These are phyloP conservation scores for Aciculosporium take DNA, from an alignment of 2,329 filamentous ascomycete species.

Conservation along the genomic window DNA sequence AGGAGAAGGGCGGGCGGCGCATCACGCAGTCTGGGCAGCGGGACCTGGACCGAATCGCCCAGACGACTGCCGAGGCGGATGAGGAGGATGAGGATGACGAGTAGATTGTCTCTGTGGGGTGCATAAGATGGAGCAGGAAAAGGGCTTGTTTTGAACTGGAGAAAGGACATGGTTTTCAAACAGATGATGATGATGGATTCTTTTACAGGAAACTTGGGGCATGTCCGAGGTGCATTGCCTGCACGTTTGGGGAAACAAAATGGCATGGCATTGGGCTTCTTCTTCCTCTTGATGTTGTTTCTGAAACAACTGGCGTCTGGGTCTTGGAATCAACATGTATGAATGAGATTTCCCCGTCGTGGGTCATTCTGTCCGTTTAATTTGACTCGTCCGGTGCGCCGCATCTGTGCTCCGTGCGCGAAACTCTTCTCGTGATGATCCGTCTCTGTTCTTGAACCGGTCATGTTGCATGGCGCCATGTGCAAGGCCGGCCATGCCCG, in stretches of 20 bases:
- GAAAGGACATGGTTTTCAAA: not conserved
- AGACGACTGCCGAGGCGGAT: slow-evolving; percentile 62
- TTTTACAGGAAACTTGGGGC: too few relatives aligned
- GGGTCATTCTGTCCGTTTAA: slow-evolving; percentile 23
- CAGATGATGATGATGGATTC: too few relatives aligned
- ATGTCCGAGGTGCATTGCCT: too few relatives aligned
- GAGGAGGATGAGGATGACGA: slow-evolving; percentile 55
- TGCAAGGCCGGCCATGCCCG: too few relatives aligned
- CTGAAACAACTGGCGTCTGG: slow-evolving; percentile 29
- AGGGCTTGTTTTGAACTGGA: not conserved
- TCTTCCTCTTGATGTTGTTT: slow-evolving; percentile 4
- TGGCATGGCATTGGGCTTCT: slow-evolving; percentile 7
- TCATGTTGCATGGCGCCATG: too few relatives aligned
- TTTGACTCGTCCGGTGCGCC: slow-evolving; percentile 15
- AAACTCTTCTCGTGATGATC: not conserved
- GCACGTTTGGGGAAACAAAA: slow-evolving; percentile 1
- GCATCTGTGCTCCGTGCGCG: not conserved
- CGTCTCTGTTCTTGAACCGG: not conserved
- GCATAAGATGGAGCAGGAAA: not conserved
- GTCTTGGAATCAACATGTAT: slow-evolving; percentile 26
- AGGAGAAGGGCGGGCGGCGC: slow-evolving; percentile 95
- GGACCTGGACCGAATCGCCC: slow-evolving; percentile 93
- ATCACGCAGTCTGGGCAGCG: slow-evolving; percentile 97
- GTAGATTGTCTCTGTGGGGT: slow-evolving; percentile 26
- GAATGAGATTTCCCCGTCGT: slow-evolving; percentile 24